These are phyloP conservation scores for Chrysosporium keratinophilum DNA, from an alignment of 2,329 filamentous ascomycete genomes.

Conservation along the genomic window DNA sequence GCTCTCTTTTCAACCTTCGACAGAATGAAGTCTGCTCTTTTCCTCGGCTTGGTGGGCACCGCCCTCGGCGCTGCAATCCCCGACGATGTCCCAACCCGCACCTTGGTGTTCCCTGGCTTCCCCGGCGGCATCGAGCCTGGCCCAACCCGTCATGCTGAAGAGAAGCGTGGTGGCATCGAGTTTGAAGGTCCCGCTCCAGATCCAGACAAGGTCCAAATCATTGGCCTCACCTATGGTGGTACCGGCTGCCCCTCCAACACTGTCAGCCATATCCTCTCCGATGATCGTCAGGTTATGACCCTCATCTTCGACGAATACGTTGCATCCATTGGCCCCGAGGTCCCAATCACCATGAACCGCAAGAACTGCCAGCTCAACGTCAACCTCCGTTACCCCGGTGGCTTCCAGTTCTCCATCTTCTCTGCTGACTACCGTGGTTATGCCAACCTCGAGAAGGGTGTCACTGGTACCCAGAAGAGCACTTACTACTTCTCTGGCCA, in stretches of 20 bases:
- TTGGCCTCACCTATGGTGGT: conserved; percentile 39
- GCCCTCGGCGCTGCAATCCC: conserved; percentile 19
- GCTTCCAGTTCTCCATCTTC: conserved; percentile 46
- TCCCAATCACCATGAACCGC: conserved; percentile 37
- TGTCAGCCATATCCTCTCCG: conserved; percentile 35
- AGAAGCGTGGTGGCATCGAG: conserved; percentile 8
- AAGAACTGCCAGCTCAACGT: conserved; percentile 48
- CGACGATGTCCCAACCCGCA: conserved; percentile 9
- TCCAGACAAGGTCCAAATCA: conserved; percentile 32
- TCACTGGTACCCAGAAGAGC: conserved; percentile 42
- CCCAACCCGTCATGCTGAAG: conserved; percentile 12
- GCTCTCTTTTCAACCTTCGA: neutral
- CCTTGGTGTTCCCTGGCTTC: conserved; percentile 13
- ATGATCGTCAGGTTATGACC: conserved; percentile 37
- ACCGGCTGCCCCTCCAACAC: conserved; percentile 40
- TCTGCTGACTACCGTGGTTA: conserved; percentile 46
- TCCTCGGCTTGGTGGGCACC: conserved; percentile 15
- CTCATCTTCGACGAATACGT: conserved; percentile 45
- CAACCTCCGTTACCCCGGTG: conserved; percentile 42
- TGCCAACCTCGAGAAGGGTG: conserved; percentile 37
- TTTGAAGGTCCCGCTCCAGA: conserved; percentile 19
- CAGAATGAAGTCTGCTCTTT: conserved; percentile 16
- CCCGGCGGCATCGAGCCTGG: conserved; percentile 5
- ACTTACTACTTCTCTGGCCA: conserved; percentile 47
- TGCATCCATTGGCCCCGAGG: conserved; percentile 40